These are phyloP conservation scores for Waltiozyma sp. DNA, from an alignment of 1,139 yeast genomes.

Conservation along the genomic window DNA sequence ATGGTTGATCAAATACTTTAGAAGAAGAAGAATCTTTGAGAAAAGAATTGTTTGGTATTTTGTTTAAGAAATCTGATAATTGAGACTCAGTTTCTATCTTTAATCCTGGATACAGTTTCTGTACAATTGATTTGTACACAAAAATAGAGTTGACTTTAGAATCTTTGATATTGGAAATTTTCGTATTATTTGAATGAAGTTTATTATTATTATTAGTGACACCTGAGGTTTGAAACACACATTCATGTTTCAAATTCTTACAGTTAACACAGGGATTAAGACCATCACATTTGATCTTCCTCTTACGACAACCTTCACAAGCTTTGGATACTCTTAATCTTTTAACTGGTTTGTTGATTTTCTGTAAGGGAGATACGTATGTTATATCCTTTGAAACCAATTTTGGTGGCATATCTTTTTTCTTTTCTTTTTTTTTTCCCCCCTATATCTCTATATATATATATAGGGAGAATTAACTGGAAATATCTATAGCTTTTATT, in stretches of 20 bases:
- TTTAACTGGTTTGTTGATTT: slow-evolving; percentile 14
- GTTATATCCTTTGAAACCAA: slow-evolving; percentile 15
- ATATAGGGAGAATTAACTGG: too few relatives aligned
- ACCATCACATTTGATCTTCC: slow-evolving; percentile 85
- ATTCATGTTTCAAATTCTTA: slow-evolving; percentile 22
- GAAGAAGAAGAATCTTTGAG: too few relatives aligned
- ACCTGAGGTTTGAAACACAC: not conserved
- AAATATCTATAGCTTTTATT: too few relatives aligned
- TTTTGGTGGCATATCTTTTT: slow-evolving; percentile 5
- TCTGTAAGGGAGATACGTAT: slow-evolving; percentile 17
- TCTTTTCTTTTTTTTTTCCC: too few relatives aligned
- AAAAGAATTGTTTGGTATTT: not conserved
- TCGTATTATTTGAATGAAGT: too few relatives aligned
- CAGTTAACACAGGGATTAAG: slow-evolving; percentile 82
- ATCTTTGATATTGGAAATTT: not conserved
- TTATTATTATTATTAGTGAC: too few relatives aligned
- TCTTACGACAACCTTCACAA: slow-evolving; percentile 66
- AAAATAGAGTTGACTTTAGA: slow-evolving; percentile 16
- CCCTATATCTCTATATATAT: too few relatives aligned
- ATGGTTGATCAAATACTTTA: too few relatives aligned
- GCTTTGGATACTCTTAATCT: slow-evolving; percentile 73
- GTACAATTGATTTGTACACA: slow-evolving; percentile 17
- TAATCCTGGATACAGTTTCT: slow-evolving; percentile 38
- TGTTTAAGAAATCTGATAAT: slow-evolving; percentile 10
- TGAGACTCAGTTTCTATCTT: slow-evolving; percentile 36